Evolutionary conservation across 2,329 filamentous ascomycete genomes (phyloP).

Genomic region (Periconia digitata): DNA sequence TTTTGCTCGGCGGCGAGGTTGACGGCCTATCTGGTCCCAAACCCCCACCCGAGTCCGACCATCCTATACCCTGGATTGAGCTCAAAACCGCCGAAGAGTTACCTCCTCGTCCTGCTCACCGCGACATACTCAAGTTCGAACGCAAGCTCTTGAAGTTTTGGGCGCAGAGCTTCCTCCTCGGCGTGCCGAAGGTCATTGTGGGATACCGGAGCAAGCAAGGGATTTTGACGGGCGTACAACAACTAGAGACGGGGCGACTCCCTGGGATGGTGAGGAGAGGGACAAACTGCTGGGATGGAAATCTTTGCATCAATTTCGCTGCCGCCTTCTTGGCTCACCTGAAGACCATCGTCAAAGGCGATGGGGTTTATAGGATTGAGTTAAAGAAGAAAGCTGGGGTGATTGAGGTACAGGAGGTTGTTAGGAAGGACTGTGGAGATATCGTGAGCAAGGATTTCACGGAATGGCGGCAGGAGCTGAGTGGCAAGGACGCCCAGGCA

Average conservation of each 20-base stretch:
- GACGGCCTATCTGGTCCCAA: slow-evolving; percentile 63
- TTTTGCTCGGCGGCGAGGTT: slow-evolving; percentile 90
- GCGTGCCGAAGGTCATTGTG: slow-evolving; percentile 87
- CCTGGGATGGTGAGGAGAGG: slow-evolving; percentile 73
- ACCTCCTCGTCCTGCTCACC: slow-evolving; percentile 50
- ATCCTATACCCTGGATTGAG: slow-evolving; percentile 83
- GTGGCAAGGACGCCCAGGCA: slow-evolving; percentile 6
- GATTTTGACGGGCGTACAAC: slow-evolving; percentile 70
- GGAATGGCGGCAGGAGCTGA: slow-evolving; percentile 60
- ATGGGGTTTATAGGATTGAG: slow-evolving; percentile 81
- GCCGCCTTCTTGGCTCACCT: slow-evolving; percentile 76
- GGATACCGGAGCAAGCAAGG: slow-evolving; percentile 79
- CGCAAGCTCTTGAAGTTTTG: slow-evolving; percentile 93
- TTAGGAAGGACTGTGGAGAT: slow-evolving; percentile 71
- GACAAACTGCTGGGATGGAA: slow-evolving; percentile 80
- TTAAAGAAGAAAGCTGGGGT: slow-evolving; percentile 62
- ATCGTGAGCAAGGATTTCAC: slow-evolving; percentile 79
- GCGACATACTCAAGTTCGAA: slow-evolving; percentile 76
- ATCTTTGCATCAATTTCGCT: slow-evolving; percentile 91
- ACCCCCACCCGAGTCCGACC: slow-evolving; percentile 10
- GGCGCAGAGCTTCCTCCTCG: slow-evolving; percentile 93
- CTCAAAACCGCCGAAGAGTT: slow-evolving; percentile 86
- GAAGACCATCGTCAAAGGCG: slow-evolving; percentile 60
- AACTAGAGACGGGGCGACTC: slow-evolving; percentile 77
- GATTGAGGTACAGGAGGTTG: slow-evolving; percentile 74